Base-by-base conservation (phyloP, 2,329 filamentous ascomycete species). In the Fusarium sp. region DNA sequence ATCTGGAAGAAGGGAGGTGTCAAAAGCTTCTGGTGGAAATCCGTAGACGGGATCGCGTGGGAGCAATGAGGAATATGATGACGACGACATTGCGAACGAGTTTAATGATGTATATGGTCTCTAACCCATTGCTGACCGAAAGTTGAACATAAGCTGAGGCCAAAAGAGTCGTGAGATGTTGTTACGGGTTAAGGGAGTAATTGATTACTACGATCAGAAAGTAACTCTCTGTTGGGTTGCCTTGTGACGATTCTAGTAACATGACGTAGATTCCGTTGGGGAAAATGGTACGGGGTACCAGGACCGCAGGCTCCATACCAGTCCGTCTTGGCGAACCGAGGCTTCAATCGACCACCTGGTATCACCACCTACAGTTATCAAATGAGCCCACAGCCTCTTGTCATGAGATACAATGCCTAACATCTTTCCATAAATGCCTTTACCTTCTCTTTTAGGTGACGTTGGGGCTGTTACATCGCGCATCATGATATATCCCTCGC, bases 1-100 rank as follows among this genome's bases (percentile, higher is more conserved):
- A 79, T 97, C 94, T n/a, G 94, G 94, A 21, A 98, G 86, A 40
- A 82, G 83, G 18, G 85, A 85, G 65, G 87, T 84, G 79, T 96
- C 91, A 81, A 91, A 94, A 47, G 87, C 88, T 69, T 90, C 85
- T 42, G 83, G 77, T 7, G 86, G 83, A 75, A 89, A 90, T 71
- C 89, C 90, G 70, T 89, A 88, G 41, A 59, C 68, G 27, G 74
- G 63, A 54, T 78, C 71, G 61, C 65, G 67, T 53, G 75, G 64
- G 56, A 76, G 71, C 55, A 73, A 70, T 34, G 68, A 72, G 25
- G 71, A 53, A 63, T 73, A 72, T n/a, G 59, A 48, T 28, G 66
- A 54, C 49, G 72, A 58, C 62, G 74, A 70, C 74, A 76, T 76
- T 65, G 55, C 68, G 67, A 40, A 58, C 32, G 53, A 58, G 34